Evolutionary conservation across 257 asterid genomes (phyloP).

Genomic region (Solanum chilense): DNA sequence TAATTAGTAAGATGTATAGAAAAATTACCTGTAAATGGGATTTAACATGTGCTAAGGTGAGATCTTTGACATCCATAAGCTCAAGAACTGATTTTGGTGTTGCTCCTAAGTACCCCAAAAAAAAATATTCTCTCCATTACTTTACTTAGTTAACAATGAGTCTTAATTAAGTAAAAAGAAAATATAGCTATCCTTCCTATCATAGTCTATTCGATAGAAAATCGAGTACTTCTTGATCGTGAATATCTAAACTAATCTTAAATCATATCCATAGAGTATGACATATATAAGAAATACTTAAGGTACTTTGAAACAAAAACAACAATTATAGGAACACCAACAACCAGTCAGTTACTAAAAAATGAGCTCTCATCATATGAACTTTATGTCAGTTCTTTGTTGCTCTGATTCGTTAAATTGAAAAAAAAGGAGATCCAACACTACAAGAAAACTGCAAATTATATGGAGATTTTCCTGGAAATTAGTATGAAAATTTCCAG

Average conservation of each 20-base stretch:
- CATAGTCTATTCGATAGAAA: background rate
- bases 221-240: background rate
- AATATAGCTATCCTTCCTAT: too few species aligned
- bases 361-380: background rate
- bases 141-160: background rate
- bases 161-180: background rate
- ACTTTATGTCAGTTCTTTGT: background rate
- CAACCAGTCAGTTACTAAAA: background rate
- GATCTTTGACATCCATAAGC: slow-evolving; percentile 94
- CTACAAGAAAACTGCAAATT: too few species aligned
- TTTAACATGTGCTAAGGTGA: slow-evolving; percentile 89
- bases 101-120: slow-evolving; percentile 39
- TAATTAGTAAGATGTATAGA: background rate
- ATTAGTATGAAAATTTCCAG: too few species aligned
- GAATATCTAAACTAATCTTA: background rate
- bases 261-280: too few species aligned
- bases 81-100: slow-evolving; percentile 95
- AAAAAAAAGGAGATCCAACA: background rate
- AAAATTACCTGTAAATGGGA: slow-evolving; percentile 80
- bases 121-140: background rate
- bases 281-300: too few species aligned
- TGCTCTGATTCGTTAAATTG: background rate
- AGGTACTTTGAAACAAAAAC: background rate
- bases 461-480: too few species aligned
- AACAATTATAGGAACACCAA: background rate